Base-by-base conservation (phyloP, 768 basidiomycete species). In the Coprinopsis sp. region DNA sequence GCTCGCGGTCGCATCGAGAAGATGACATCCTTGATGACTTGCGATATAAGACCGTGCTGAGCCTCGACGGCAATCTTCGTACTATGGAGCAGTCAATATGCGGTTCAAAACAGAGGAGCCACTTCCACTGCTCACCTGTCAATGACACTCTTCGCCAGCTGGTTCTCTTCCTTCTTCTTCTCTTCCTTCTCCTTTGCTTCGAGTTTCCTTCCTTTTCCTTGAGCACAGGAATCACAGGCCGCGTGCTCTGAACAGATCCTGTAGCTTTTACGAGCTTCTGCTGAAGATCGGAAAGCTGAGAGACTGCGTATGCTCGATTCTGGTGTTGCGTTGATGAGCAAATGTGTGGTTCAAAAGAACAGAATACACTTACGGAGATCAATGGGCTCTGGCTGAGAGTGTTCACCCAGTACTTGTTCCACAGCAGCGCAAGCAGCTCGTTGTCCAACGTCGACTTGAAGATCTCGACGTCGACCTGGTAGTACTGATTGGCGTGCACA, bases 391-490 rank as follows among this genome's bases (percentile, higher is more conserved):
- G 90, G 56, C 89, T 91, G 30, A 99, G 73, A 2, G 96, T 99
- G 57, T 93, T 93, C 21, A 96, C 91, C 96, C 96, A 99, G 58
- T 99, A 99, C 67, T 97, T 98, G 68, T 99, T 98, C 95, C 95
- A 98, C 44, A 99, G 67, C 60, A 94, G 68, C 18, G 88, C 89
- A 33, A 99, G 74, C 2, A 99, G 69, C 58, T 93, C 83, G 24
- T 82, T 84, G 62, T 99, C 96, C 40, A 94, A 68, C 49, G 77
- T 82, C 21, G 85, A 89, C 65, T 96, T 97, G 80, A 96, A 99
- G 43, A 97, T 86, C 61, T 93, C 84, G 14, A 99, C 87, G 25
- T 95, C 93, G 12, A 99, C 76, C 19, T 81, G 87, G 63, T 99
- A 99, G 63, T 99, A 99, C 51, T 91, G 84, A 58, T 90, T 89